Percentiles rank a stretch among this genome's conserved stretches.
Conservation (phyloP, 2,329 filamentous ascomycete species). For the Trichoderma semiorbis region DNA sequence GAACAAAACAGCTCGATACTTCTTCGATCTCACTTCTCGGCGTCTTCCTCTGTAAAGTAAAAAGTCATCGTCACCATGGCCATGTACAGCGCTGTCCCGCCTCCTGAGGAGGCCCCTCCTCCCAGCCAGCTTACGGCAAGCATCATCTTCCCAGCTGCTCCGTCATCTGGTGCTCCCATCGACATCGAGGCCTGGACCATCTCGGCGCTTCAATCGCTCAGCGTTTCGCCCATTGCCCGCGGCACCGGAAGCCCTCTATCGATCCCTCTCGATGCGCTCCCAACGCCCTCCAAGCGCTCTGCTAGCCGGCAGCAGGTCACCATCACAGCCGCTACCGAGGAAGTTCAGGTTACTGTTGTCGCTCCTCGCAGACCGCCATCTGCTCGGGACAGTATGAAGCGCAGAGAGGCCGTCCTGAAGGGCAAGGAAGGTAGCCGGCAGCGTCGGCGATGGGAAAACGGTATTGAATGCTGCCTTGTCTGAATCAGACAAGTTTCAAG, state of each 20-base stretch:
- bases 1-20: background rate
- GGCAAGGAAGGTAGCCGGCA: conserved; percentile 88
- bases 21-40: background rate
- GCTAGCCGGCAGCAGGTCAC: conserved; percentile 5
- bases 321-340: background rate
- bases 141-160: conserved; percentile 20
- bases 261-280: conserved; percentile 68
- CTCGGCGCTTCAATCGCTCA: conserved; percentile 53
- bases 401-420: conserved; percentile 74
- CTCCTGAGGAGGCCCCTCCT: conserved; percentile 40
- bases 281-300: conserved; percentile 20
- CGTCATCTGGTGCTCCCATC: conserved; percentile 32
- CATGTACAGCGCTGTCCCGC: conserved; percentile 52
- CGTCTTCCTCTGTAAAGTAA: background rate
- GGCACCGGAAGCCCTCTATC: conserved; percentile 63
- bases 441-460: conserved; percentile 91
- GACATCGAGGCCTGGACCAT: conserved; percentile 68
- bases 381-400: conserved; percentile 51
- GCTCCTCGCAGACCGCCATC: conserved; percentile 43
- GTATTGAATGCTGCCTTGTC: conserved; percentile 43
- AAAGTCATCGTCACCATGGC: conserved; percentile 38
- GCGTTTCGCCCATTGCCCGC: conserved; percentile 52
- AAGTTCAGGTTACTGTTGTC: conserved; percentile 3
- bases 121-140: conserved; percentile 20
- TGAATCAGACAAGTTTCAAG: background rate